Evolutionary conservation across 2,329 filamentous ascomycete genomes (phyloP).

Genomic region (Calcarisporium arbuscula): DNA sequence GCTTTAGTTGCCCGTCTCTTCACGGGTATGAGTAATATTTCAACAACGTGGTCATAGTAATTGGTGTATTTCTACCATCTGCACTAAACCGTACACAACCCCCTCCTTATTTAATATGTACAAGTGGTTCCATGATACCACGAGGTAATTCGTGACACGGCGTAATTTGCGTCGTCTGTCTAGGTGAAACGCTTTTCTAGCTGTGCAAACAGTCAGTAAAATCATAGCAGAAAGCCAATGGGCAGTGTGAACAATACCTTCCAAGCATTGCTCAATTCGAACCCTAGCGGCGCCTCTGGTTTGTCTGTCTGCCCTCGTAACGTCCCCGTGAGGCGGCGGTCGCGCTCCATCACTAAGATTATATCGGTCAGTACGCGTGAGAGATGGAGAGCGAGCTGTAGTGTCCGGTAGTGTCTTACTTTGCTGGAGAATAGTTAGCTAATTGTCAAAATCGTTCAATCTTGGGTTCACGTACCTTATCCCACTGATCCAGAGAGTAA

Average conservation of each 20-base stretch:
- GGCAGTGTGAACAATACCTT: conserved; percentile 39
- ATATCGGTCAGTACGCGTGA: conserved; percentile 5
- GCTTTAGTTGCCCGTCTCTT: too few species aligned
- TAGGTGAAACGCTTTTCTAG: conserved; percentile 48
- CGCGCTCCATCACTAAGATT: conserved; percentile 58
- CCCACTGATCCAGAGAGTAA: conserved; percentile 57
- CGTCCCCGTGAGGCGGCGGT: conserved; percentile 53
- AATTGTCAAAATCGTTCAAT: too few species aligned
- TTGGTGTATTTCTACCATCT: too few species aligned
- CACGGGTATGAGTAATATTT: too few species aligned
- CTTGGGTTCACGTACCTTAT: conserved; percentile 39
- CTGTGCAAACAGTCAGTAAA: conserved; percentile 23
- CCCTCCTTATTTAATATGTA: too few species aligned
- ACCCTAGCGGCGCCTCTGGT: conserved; percentile 49
- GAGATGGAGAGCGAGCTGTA: not conserved
- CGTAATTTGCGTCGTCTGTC: conserved; percentile 8
- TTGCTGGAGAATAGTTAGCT: conserved; percentile 40
- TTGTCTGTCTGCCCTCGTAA: conserved; percentile 53
- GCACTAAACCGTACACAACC: too few species aligned
- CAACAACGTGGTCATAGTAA: too few species aligned
- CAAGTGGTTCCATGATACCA: too few species aligned
- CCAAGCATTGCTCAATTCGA: conserved; percentile 59
- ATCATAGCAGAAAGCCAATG: not conserved
- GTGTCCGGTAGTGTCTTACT: conserved; percentile 32
- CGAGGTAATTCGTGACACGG: conserved; percentile 8